phyloP scores from a whole-genome alignment of 2,329 filamentous ascomycete genomes.

The Chaetomium globosum region DNA sequence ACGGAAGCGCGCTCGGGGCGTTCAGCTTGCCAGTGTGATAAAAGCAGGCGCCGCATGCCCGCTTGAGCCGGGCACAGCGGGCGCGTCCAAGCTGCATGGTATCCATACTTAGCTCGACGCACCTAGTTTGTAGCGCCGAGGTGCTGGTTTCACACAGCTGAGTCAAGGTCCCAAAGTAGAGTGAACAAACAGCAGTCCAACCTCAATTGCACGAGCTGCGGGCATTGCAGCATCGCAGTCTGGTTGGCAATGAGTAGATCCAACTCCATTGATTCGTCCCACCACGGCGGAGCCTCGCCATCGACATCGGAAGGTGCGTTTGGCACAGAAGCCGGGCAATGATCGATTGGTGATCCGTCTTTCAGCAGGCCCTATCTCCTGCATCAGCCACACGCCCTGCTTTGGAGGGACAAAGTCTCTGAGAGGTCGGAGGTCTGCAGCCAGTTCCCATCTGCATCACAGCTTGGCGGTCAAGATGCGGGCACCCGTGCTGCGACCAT shows the following conservation, averaged over 20 bases:
- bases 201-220: constrained; percentile 7
- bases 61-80: constrained; percentile 29
- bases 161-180: constrained; percentile 11
- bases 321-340: constrained; percentile 32
- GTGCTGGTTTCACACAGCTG: constrained; percentile 25
- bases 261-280: constrained; percentile 26
- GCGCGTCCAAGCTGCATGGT: constrained; percentile 31
- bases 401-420: constrained; percentile 21
- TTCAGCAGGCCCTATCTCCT: constrained; percentile 15
- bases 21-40: constrained; percentile 14
- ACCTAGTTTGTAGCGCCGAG: background rate
- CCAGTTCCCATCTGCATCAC: constrained; percentile 26
- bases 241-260: background rate
- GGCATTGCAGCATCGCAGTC: constrained; percentile 7
- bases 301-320: constrained; percentile 23
- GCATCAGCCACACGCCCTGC: constrained; percentile 31
- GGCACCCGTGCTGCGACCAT: constrained; percentile 20
- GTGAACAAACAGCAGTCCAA: constrained; percentile 14
- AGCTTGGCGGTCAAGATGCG: constrained; percentile 32
- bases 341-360: constrained; percentile 29
- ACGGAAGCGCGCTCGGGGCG: constrained; percentile 8
- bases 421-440: constrained; percentile 21
- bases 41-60: constrained; percentile 16
- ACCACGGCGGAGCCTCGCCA: constrained; percentile 31
- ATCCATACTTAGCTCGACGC: background rate